phyloP scores from a whole-genome alignment of 108 stramenopile species.

The Cyclotella kingstonii region DNA sequence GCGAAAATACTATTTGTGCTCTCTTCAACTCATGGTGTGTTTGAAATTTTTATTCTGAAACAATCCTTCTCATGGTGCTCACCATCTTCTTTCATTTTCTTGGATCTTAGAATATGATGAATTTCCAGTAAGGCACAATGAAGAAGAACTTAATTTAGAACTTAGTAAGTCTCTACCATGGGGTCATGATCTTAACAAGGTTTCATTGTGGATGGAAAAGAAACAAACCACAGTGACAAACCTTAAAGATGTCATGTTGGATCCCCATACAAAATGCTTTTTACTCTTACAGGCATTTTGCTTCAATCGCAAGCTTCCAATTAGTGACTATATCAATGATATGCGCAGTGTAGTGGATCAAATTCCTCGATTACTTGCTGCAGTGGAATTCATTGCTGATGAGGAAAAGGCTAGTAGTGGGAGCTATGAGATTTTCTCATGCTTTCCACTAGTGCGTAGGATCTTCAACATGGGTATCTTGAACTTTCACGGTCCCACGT shows the following conservation, averaged over 20 bases:
- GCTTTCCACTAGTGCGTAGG: conserved; percentile 31
- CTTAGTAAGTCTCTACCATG: conserved; percentile 81
- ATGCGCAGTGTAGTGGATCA: conserved; percentile 94
- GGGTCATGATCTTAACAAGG: conserved; percentile 63
- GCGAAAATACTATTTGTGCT: conserved; percentile 73
- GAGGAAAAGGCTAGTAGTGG: conserved; percentile 54
- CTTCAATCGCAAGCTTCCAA: conserved; percentile 82
- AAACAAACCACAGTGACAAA: conserved; percentile 20
- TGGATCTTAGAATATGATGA: conserved; percentile 83
- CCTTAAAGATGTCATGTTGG: conserved; percentile 66
- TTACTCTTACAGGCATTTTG: conserved; percentile 93
- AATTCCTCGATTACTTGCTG: conserved; percentile 91
- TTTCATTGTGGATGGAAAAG: conserved; percentile 39
- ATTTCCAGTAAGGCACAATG: conserved; percentile 98
- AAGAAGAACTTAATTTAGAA: conserved; percentile 93
- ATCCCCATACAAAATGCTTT: conserved; percentile 93
- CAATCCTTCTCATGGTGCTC: neutral
- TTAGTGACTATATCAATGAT: conserved; percentile 97
- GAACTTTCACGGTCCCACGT: neutral
- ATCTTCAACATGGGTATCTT: conserved; percentile 26
- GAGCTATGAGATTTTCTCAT: conserved; percentile 54
- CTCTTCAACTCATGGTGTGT: conserved; percentile 56
- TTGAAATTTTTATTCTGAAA: neutral
- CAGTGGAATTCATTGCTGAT: conserved; percentile 90
- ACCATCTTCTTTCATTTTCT: neutral